Base-by-base conservation (phyloP, 176 grass and related monocot species). In the Alloteropsis semialata region DNA sequence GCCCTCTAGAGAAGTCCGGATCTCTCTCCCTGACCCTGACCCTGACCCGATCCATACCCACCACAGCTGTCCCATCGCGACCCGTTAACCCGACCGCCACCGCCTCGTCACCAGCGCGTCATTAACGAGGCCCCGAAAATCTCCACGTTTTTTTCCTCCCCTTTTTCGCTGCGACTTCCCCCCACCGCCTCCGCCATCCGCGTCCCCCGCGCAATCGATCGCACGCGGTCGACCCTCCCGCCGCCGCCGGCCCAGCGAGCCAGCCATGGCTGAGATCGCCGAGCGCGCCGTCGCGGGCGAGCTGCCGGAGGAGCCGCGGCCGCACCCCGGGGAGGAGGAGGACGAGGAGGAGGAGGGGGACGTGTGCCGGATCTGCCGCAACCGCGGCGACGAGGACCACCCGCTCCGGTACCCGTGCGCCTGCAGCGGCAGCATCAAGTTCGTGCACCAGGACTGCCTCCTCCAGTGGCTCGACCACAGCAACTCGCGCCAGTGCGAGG, bases 311-410 rank as follows among this genome's bases (percentile, higher is more conserved):
- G 66, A 67, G 79, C 29, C 59, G 64, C 66, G 62, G 43, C 65
- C 88, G 41, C 69, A 80, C 14, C 21, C 86, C 72, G 74, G 72
- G 10, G 81, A 88, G n/a, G 90, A 86, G 1, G 88, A 89, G 1
- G 90, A 90, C 22, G 88, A 92, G 5, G 92, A 92, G 3, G 92
- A 87, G 68, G 92, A 94, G 49, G 82, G 82, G 69, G 97, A 99
- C 82, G 97, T 99, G 53, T 99, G 97, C 88, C 93, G 97, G 93
- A 99, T 99, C 93, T 99, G 97, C 86, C 97, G 97, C 77, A 99
- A 99, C 90, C 93, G 89, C 17, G 97, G 97, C 46, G 93, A 96
- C 49, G 78, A 86, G 25, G 91, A 92, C 19, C 92, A 96, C 69
- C 97, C 93, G 65, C 94, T 99, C 39, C 89, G 97, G 10, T 99